Conservation (phyloP, 148 eudicot genomes). For the Silene latifolia region DNA sequence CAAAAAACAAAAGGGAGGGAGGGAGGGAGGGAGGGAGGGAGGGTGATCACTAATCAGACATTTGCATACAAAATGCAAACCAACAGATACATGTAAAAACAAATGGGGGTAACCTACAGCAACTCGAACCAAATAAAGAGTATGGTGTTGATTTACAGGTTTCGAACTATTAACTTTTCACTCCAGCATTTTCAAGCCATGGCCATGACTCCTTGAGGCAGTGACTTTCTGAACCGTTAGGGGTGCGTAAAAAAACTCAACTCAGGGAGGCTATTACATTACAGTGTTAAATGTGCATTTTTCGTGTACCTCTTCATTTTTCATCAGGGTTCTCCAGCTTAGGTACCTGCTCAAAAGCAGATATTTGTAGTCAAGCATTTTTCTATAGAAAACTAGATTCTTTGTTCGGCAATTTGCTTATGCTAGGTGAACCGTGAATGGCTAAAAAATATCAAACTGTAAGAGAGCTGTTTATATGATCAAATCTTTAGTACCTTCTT, state of each 20-base stretch:
- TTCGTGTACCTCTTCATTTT: slow-evolving; percentile 14
- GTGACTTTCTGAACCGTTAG: slow-evolving; percentile 7
- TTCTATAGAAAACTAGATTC: no score
- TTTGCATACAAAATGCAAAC: slow-evolving; percentile 32
- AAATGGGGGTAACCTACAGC: slow-evolving; percentile 15
- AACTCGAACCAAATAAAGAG: background rate
- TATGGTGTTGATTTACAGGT: slow-evolving; percentile 34
- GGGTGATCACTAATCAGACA: slow-evolving; percentile 12
- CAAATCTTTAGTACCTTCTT: slow-evolving; percentile 58
- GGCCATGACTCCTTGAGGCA: slow-evolving; percentile 7
- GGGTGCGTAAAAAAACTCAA: slow-evolving; percentile 8
- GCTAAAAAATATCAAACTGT: background rate
- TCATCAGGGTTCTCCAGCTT: slow-evolving; percentile 36
- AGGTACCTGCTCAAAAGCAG: slow-evolving; percentile 48
- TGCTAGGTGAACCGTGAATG: background rate
- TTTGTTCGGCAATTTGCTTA: no score
- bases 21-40: no score
- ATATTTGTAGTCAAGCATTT: background rate
- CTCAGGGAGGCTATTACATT: slow-evolving; percentile 10
- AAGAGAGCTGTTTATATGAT: slow-evolving; percentile 1
- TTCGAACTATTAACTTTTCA: slow-evolving; percentile 18
- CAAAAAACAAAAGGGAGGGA: background rate
- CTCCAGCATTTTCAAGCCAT: slow-evolving; percentile 23
- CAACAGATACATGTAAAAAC: slow-evolving; percentile 15
- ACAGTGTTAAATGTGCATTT: slow-evolving; percentile 22